phyloP scores from a whole-genome alignment of 2,329 filamentous ascomycete genomes.

The Fusarium camptoceras region DNA sequence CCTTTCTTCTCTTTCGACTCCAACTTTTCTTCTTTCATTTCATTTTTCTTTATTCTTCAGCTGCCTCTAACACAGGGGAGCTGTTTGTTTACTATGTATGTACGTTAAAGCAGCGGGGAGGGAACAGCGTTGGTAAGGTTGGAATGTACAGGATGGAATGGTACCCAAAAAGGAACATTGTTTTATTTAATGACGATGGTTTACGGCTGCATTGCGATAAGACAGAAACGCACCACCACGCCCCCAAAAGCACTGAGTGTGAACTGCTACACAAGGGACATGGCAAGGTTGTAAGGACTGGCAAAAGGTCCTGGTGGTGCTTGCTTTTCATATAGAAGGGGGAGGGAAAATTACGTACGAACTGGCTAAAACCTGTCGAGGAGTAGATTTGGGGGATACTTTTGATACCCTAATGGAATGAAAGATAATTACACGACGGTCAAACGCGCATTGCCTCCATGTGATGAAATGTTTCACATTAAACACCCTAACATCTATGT shows the following conservation, averaged over 20 bases:
- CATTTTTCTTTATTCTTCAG: conserved; percentile 18
- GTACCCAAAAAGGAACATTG: conserved; percentile 43
- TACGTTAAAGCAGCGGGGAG: conserved; percentile 30
- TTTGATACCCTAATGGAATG: conserved; percentile 46
- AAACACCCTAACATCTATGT: background rate
- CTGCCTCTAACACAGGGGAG: conserved; percentile 15
- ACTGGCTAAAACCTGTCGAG: conserved; percentile 43
- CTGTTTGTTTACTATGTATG: conserved; percentile 30
- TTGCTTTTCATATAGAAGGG: conserved; percentile 39
- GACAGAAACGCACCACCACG: conserved; percentile 41
- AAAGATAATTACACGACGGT: conserved; percentile 30
- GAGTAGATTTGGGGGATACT: conserved; percentile 38
- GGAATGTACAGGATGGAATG: conserved; percentile 43
- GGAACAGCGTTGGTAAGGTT: conserved; percentile 37
- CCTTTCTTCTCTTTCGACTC: conserved; percentile 25
- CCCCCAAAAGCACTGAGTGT: conserved; percentile 16
- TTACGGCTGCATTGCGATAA: conserved; percentile 49
- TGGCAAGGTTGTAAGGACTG: conserved; percentile 22
- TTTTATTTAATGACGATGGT: conserved; percentile 48
- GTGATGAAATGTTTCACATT: background rate
- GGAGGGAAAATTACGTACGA: conserved; percentile 39
- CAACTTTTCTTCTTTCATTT: conserved; percentile 23
- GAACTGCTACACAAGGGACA: conserved; percentile 17
- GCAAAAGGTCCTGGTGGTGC: conserved; percentile 28
- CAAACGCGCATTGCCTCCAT: background rate